Evolutionary conservation across 495 filamentous ascomycete species (phyloP).

Genomic region (Lophiostoma macrostomum): DNA sequence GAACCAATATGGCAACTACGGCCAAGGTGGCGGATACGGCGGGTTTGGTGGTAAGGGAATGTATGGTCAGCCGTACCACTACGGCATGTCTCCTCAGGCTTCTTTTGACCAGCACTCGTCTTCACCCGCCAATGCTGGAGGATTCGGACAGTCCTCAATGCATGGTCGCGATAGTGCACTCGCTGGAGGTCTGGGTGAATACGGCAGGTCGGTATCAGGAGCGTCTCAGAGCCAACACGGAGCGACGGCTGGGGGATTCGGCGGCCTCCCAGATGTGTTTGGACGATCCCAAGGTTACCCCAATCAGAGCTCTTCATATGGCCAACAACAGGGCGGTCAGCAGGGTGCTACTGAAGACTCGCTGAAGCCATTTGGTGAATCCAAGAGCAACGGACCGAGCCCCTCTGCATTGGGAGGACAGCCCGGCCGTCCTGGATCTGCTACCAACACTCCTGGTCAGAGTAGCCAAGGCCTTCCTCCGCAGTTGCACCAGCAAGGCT

Average conservation of each 20-base stretch:
- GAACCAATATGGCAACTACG: constrained; percentile 63
- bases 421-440: constrained; percentile 78
- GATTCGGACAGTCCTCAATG: constrained; percentile 69
- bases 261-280: constrained; percentile 74
- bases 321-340: constrained; percentile 59
- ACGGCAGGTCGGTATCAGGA: constrained; percentile 74
- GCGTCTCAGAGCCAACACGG: constrained; percentile 64
- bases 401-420: constrained; percentile 67
- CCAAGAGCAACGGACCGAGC: constrained; percentile 74
- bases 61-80: constrained; percentile 78
- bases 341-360: constrained; percentile 62
- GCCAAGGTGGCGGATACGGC: constrained; percentile 64
- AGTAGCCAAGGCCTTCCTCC: constrained; percentile 68
- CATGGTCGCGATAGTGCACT: constrained; percentile 63
- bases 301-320: constrained; percentile 63
- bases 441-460: constrained; percentile 59
- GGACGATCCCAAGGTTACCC: constrained; percentile 66
- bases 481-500: constrained; percentile 67
- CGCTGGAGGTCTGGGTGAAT: constrained; percentile 60
- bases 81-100: constrained; percentile 65
- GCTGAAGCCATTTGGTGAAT: constrained; percentile 72
- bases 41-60: constrained; percentile 60
- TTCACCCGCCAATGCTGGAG: constrained; percentile 67
- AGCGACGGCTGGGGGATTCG: constrained; percentile 57
- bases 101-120: constrained; percentile 74